phyloP scores from a whole-genome alignment of 169 alveolate species.

The Plasmodium chabaudi region DNA sequence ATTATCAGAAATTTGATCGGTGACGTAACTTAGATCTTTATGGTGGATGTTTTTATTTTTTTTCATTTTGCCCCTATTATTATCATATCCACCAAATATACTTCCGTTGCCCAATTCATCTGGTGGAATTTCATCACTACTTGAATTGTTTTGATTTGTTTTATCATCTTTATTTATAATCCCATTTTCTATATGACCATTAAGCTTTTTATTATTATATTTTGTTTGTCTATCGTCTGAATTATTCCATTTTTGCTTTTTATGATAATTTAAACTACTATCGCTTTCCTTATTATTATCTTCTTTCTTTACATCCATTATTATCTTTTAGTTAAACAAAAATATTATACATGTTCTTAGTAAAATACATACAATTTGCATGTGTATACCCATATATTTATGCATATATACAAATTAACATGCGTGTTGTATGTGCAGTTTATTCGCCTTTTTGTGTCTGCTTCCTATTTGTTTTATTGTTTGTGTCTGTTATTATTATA shows the following conservation, averaged over 20 bases:
- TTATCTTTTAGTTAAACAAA: neutral
- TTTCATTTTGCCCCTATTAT: neutral
- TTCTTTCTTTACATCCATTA: conserved; percentile 9
- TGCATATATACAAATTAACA: neutral
- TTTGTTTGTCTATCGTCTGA: neutral
- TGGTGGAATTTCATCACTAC: neutral
- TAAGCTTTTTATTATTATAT: neutral
- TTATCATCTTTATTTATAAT: neutral
- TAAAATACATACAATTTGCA: neutral
- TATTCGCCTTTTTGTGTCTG: neutral
- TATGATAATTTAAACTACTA: neutral
- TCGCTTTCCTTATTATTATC: neutral
- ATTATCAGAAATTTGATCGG: neutral
- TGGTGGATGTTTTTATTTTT: neutral
- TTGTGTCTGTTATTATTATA: neutral
- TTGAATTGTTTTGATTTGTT: neutral
- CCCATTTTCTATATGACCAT: neutral
- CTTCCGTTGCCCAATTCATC: neutral
- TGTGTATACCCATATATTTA: neutral
- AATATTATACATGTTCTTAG: neutral
- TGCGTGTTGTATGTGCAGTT: neutral
- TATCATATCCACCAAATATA: neutral
- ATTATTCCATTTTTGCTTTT: conserved; percentile 29
- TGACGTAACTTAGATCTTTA: too few species aligned
- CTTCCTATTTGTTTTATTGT: neutral